These are phyloP conservation scores for Papilionanthe hybrid DNA, from an alignment of 116 monocot genomes.

Conservation along the genomic window DNA sequence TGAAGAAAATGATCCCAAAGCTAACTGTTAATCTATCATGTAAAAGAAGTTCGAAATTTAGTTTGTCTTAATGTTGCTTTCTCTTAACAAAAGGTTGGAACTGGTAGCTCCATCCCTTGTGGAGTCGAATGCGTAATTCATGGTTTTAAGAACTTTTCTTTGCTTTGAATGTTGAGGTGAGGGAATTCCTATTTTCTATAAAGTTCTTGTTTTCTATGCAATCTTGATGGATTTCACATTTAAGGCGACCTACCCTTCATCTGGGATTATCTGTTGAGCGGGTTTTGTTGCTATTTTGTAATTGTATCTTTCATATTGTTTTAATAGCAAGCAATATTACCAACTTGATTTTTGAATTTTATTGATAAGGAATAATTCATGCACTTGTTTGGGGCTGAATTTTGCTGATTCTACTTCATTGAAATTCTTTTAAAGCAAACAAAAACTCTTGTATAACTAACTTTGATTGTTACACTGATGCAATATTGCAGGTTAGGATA, in stretches of 20 bases:
- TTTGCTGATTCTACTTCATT: background rate
- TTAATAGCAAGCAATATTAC: background rate
- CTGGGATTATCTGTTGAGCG: background rate
- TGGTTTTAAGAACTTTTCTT: background rate
- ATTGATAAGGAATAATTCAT: background rate
- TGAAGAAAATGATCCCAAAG: background rate
- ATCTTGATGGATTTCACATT: background rate
- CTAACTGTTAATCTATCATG: background rate
- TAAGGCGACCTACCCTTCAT: background rate
- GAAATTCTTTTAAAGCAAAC: background rate
- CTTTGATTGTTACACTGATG: background rate
- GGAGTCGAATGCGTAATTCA: background rate
- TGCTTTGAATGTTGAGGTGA: background rate
- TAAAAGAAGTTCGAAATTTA: too few species aligned
- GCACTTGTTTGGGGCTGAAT: background rate
- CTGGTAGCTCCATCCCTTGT: too few species aligned
- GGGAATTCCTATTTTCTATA: background rate
- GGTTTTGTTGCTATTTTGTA: background rate
- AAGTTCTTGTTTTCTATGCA: background rate
- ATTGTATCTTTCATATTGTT: background rate
- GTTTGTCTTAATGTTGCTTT: too few species aligned
- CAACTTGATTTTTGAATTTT: background rate
- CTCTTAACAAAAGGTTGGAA: too few species aligned
- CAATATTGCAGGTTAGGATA: background rate
- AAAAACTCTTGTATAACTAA: background rate